Evolutionary conservation across 352 stramenopile genomes (phyloP).

Genomic region (Phytophthora cryptogea): DNA sequence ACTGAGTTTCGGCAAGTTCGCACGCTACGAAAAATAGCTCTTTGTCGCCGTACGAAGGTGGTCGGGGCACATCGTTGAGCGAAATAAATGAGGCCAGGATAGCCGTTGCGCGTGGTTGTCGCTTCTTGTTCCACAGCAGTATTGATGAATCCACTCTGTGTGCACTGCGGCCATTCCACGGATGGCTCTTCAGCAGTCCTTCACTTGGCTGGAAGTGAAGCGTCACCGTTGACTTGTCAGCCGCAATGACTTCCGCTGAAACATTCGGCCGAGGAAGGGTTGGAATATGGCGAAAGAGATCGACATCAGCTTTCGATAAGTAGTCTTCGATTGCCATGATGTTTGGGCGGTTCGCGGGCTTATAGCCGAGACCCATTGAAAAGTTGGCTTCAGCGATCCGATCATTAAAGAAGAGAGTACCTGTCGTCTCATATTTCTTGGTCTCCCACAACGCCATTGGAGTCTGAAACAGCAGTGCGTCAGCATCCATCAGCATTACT

Average conservation of each 20-base stretch:
- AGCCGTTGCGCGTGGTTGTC: conserved; percentile 44
- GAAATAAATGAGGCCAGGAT: conserved; percentile 49
- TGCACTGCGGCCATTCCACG: conserved; percentile 39
- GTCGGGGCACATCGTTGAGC: conserved; percentile 20
- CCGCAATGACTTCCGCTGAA: conserved; percentile 27
- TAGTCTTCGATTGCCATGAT: conserved; percentile 41
- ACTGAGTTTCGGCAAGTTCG: conserved; percentile 49
- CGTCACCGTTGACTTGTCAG: conserved; percentile 29
- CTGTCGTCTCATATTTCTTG: conserved; percentile 52
- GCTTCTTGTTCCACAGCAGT: conserved; percentile 49
- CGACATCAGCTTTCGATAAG: conserved; percentile 32
- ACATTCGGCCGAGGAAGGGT: conserved; percentile 23
- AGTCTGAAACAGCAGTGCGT: conserved; percentile 68
- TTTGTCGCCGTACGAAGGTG: conserved; percentile 56
- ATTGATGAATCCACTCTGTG: conserved; percentile 52
- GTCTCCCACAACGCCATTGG: conserved; percentile 60
- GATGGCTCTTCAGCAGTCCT: conserved; percentile 31
- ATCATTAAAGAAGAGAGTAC: conserved; percentile 76
- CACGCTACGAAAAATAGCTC: conserved; percentile 50
- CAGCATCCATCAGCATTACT: conserved; percentile 78
- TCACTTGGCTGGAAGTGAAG: conserved; percentile 37
- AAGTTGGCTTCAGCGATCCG: conserved; percentile 44
- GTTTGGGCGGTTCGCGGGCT: conserved; percentile 27
- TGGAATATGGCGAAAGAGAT: conserved; percentile 27
- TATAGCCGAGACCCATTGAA: conserved; percentile 31